Evolutionary conservation across 1,139 yeast genomes (phyloP).

Genomic region (Kurtzmaniella quercitrusa): DNA sequence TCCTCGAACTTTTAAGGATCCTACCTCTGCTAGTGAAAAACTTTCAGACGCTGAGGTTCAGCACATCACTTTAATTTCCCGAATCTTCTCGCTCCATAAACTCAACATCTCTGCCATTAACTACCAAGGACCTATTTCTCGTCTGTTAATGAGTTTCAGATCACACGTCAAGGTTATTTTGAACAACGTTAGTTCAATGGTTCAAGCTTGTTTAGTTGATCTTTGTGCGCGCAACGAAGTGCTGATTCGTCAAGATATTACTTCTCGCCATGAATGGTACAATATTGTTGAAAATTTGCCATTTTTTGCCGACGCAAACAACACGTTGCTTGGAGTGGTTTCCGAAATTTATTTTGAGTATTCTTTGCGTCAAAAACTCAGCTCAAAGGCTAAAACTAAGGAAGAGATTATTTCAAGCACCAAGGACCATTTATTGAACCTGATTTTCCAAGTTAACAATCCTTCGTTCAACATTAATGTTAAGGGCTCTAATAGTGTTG

Average conservation of each 20-base stretch:
- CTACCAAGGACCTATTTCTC: conserved; percentile 68
- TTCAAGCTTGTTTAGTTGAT: conserved; percentile 53
- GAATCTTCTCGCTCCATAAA: conserved; percentile 55
- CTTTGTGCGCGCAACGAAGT: conserved; percentile 53
- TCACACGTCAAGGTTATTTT: conserved; percentile 59
- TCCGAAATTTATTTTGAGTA: conserved; percentile 41
- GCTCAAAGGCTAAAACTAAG: conserved; percentile 19
- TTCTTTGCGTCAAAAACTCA: conserved; percentile 27
- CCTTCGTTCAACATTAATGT: conserved; percentile 42
- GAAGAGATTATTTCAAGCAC: conserved; percentile 26
- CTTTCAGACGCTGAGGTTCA: conserved; percentile 23
- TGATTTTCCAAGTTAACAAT: conserved; percentile 37
- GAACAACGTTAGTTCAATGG: conserved; percentile 47
- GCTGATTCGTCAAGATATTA: conserved; percentile 31
- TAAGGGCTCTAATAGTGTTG: conserved; percentile 39
- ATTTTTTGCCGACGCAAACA: conserved; percentile 46
- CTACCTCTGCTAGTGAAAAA: conserved; percentile 20
- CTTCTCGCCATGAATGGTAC: conserved; percentile 53
- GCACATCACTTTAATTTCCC: conserved; percentile 48
- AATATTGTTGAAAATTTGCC: conserved; percentile 56
- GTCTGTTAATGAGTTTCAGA: conserved; percentile 60
- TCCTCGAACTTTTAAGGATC: conserved; percentile 32
- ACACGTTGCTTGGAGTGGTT: conserved; percentile 42
- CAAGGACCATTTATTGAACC: conserved; percentile 34
- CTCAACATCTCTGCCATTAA: conserved; percentile 54